Evolutionary conservation across 495 filamentous ascomycete species (phyloP).

Genomic region (Penicillium flavigenum): DNA sequence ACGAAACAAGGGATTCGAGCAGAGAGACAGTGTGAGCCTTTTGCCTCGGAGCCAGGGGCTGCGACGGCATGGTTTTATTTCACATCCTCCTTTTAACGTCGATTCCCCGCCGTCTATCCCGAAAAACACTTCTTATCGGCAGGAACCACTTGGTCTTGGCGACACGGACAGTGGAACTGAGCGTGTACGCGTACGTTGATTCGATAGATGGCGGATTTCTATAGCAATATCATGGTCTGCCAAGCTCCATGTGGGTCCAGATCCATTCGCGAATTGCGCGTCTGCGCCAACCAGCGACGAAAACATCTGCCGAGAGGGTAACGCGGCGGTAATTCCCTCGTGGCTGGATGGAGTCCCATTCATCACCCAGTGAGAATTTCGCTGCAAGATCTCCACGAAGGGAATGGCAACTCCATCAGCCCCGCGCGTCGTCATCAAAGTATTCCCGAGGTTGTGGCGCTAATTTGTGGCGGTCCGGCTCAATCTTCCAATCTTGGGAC

Average conservation of each 20-base stretch:
- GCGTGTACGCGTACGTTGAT: constrained; percentile 9
- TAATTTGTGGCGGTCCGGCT: neutral
- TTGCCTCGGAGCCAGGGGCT: neutral
- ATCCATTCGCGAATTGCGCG: neutral
- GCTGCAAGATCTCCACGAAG: neutral
- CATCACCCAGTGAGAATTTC: neutral
- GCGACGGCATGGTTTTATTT: neutral
- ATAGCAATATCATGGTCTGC: constrained; percentile 9
- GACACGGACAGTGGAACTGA: constrained; percentile 3
- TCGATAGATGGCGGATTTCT: constrained; percentile 5
- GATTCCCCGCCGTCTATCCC: constrained; percentile 1
- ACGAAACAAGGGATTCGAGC: constrained; percentile 1
- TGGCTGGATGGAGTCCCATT: neutral
- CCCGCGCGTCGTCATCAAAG: constrained; percentile 19
- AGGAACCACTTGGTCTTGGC: constrained; percentile 8
- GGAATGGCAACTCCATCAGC: constrained; percentile 15
- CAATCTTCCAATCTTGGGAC: no score
- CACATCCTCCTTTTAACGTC: neutral
- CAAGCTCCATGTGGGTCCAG: constrained; percentile 13
- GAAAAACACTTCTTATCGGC: constrained; percentile 3
- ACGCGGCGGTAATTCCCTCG: neutral
- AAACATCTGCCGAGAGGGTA: neutral
- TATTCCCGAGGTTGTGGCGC: constrained; percentile 15
- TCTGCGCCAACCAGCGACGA: constrained; percentile 5
- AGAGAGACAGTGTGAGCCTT: neutral